Percentiles rank a stretch among this genome's conserved stretches.
Evolutionary conservation across 139 green algal genomes (phyloP).

Genomic region (Chlorella sorokiniana): DNA sequence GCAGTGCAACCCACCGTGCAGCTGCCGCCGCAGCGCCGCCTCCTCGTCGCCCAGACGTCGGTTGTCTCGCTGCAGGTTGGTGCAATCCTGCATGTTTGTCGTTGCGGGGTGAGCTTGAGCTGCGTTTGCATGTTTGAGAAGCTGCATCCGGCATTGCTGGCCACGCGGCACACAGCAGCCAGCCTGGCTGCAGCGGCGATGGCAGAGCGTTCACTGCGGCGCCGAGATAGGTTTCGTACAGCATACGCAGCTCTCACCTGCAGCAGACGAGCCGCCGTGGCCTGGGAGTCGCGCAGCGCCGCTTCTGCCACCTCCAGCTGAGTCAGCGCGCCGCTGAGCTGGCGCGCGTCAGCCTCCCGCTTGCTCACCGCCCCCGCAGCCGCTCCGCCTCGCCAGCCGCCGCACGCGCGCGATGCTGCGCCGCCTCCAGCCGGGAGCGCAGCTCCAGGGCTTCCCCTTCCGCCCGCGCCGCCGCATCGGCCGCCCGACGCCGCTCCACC

Average conservation of each 20-base stretch:
- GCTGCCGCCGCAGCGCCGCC: not conserved
- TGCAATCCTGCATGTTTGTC: constrained; percentile 35
- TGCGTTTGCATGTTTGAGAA: too few relatives aligned
- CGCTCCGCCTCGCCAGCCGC: constrained; percentile 19
- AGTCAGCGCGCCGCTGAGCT: constrained; percentile 8
- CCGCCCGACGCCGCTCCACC: constrained; percentile 17
- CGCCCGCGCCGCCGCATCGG: not conserved
- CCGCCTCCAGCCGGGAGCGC: constrained; percentile 23
- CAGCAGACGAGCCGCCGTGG: constrained; percentile 22
- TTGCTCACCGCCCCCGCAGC: not conserved
- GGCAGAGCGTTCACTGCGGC: too few relatives aligned
- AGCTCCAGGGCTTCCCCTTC: constrained; percentile 38
- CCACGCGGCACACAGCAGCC: too few relatives aligned
- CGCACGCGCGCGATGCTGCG: constrained; percentile 18
- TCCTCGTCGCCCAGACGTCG: not conserved
- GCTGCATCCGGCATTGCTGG: too few relatives aligned
- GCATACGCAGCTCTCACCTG: not conserved
- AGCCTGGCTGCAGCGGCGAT: too few relatives aligned
- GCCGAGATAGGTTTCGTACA: too few relatives aligned
- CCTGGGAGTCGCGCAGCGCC: constrained; percentile 28
- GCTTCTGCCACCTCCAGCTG: constrained; percentile 36
- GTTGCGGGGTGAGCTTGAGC: too few relatives aligned
- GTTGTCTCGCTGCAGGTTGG: constrained; percentile 21
- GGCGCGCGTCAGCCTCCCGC: not conserved
- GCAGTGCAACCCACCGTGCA: not conserved